Base-by-base conservation (phyloP, 768 basidiomycete species). In the Leucogyrophana mollusca region DNA sequence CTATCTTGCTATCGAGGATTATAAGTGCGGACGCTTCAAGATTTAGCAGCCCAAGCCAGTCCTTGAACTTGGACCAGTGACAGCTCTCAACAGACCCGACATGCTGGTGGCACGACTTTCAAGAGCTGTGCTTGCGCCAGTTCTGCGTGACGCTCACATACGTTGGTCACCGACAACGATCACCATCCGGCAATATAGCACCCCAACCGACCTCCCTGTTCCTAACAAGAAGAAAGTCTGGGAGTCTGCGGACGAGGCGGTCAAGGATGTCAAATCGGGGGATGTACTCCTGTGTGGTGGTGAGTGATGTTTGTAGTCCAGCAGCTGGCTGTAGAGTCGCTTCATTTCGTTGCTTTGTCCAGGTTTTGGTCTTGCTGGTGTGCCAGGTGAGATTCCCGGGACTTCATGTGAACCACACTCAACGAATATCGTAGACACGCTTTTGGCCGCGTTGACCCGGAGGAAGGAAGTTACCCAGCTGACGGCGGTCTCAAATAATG, bases 301-400 rank as follows among this genome's bases (percentile, higher is more conserved):
- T 92, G 54, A 52, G 83, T 51, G 11, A 32, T 16, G 14, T 2
- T 7, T 49, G n/a, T 47, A 36, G 36, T 59, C 10, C 16, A 3
- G 38, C n/a, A 27, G 17, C 34, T 34, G 4, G 21, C 42, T 32
- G 22, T 14, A 23, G 17, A 40, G 42, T 44, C 35, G 32, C 24
- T 21, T 17, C 36, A 14, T 37, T 5, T 34, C 14, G 6, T 38
- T 6, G 32, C 24, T 36, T 23, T 56, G 9, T 33, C 13, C 56
- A 92, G 92, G 93, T 21, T 96, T 96, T 58, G 93, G 93, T 36
- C 70, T 90, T 42, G 89, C 90, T 54, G 94, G 93, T 23, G 87
- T 92, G 37, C 91, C 93, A 57, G 87, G 89, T 90, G 36, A 34
- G 70, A 55, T n/a, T n/a, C 27, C 27, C 27, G 7, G 4, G 33